These are phyloP conservation scores for Alnus glutinosa DNA, from an alignment of 306 rosid genomes.

Conservation along the genomic window DNA sequence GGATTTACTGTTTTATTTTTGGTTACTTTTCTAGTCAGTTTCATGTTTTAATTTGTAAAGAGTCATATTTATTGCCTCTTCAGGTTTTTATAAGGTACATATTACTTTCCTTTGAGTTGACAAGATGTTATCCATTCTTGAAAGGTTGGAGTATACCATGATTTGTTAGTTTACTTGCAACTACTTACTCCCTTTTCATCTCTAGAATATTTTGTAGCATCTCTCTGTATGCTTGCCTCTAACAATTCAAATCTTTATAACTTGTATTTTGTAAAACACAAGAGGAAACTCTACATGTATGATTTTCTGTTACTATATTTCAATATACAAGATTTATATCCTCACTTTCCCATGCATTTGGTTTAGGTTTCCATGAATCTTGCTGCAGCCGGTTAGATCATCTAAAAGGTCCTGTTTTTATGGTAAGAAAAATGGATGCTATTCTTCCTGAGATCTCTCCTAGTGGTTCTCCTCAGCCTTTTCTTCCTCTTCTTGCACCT, in stretches of 20 bases:
- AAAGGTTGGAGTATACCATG: not conserved
- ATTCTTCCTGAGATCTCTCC: conserved; percentile 68
- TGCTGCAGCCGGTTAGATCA: conserved; percentile 38
- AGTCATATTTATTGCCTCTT: not conserved
- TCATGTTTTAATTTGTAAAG: not conserved
- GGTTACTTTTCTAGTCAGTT: not conserved
- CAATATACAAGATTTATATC: not conserved
- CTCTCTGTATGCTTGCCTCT: not conserved
- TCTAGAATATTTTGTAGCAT: not conserved
- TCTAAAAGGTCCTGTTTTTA: conserved; percentile 29
- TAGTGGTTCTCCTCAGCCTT: conserved; percentile 71
- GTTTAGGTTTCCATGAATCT: conserved; percentile 48
- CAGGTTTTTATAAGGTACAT: not conserved
- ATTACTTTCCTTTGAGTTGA: not conserved
- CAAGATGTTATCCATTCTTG: not conserved
- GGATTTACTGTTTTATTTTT: not conserved
- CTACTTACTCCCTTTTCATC: not conserved
- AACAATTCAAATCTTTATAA: not conserved
- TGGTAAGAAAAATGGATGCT: conserved; percentile 39
- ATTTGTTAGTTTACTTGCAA: not conserved
- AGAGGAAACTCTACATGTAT: not conserved
- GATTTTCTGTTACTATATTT: conserved; percentile 1
- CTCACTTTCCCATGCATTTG: conserved; percentile 33
- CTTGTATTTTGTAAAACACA: not conserved
- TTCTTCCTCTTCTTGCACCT: conserved; percentile 92